These are phyloP conservation scores for Diaporthe eres DNA, from an alignment of 2,329 filamentous ascomycete species.

Conservation along the genomic window DNA sequence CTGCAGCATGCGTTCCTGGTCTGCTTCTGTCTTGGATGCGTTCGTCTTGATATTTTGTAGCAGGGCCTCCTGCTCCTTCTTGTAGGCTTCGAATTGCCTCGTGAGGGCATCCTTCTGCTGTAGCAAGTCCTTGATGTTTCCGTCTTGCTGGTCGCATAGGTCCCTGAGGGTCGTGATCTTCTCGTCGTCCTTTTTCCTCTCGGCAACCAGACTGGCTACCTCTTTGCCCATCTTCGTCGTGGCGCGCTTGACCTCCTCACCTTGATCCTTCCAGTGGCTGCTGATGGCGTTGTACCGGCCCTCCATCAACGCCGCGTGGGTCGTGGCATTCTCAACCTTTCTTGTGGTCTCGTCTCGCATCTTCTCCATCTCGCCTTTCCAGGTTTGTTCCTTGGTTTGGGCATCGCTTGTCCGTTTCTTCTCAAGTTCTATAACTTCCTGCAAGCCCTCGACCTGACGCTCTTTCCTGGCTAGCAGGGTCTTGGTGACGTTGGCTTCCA, in stretches of 20 bases:
- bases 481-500: constrained; percentile 80
- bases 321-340: constrained; percentile 76
- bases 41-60: constrained; percentile 71
- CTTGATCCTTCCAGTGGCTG: constrained; percentile 77
- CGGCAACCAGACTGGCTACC: constrained; percentile 67
- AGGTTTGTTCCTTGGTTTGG: constrained; percentile 71
- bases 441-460: constrained; percentile 79
- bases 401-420: constrained; percentile 72
- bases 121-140: constrained; percentile 73
- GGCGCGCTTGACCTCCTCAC: constrained; percentile 70
- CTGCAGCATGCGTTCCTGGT: constrained; percentile 71
- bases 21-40: constrained; percentile 70
- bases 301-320: constrained; percentile 76
- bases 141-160: constrained; percentile 80
- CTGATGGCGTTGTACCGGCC: constrained; percentile 78
- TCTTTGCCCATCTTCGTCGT: constrained; percentile 65
- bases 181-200: constrained; percentile 72
- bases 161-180: constrained; percentile 76
- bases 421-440: constrained; percentile 74
- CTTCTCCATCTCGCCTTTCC: constrained; percentile 75
- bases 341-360: constrained; percentile 70
- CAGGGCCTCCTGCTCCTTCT: constrained; percentile 72
- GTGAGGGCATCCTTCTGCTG: constrained; percentile 74
- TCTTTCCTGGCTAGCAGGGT: constrained; percentile 80
- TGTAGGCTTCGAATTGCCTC: constrained; percentile 74